Base-by-base conservation (phyloP, 2,329 filamentous ascomycete genomes). In the Ampelomyces quisqualis region DNA sequence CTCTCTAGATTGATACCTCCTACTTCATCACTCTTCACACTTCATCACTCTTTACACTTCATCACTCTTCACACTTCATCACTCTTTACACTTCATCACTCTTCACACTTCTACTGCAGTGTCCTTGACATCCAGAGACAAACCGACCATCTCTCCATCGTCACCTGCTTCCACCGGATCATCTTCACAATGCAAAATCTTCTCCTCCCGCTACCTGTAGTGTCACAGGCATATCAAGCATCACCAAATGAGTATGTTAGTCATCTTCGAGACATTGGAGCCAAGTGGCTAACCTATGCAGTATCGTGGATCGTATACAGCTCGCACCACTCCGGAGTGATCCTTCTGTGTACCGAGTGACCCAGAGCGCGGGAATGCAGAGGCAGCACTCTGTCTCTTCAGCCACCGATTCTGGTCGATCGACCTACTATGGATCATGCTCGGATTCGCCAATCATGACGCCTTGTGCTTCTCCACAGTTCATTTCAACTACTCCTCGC, bases 321-420 rank as follows among this genome's bases (percentile, higher is more conserved):
- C 19, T 38, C 20, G 13, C 35, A 13, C 35, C 35, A 6, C 8
- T 38, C 5, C 35, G 26, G 2, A 13, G 15, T 10, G 27, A 38
- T 23, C 3, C 13, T 9, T 21, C 13, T 17, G 18, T 23, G 6
- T 23, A 17, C 20, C 8, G 8, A 9, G 6, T 7, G 2, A 7
- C 14, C 7, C 18, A 8, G 6, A 34, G 32, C 11, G 27, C 19
- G 3, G 27, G 14, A 8, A 46, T 42, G 34, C 36, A 38, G 13
- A 22, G 43, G 10, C 32, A 36, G 5, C 13, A 31, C 8, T 46
- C 43, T 1, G 20, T 36, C 13, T 42, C 39, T 2, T 39, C 43
- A n/a, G 9, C 21, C 7, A 19, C 29, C 8, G n/a, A 30, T 7
- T 39, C 35, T 4, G 18, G 31, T 17, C 24, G 15, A 18, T 46